Base-by-base conservation (phyloP, 116 monocot genomes). In the Trichopus zeylanicus region DNA sequence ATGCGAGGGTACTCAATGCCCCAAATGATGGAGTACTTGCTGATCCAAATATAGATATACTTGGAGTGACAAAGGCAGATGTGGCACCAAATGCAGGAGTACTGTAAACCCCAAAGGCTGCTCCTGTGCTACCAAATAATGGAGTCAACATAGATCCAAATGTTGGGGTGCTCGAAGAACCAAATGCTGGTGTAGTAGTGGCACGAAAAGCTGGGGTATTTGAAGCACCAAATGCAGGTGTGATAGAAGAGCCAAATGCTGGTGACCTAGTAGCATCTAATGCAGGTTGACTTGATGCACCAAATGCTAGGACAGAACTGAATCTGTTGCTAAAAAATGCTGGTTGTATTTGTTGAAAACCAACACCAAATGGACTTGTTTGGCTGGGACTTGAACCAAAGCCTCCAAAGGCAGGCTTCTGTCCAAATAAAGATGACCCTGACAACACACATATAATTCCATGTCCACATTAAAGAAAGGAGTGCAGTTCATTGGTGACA, bases 341-440 rank as follows among this genome's bases (percentile, higher is more conserved):
- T 46, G 92, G 78, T 39, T 99, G 98, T 52, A 92, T 66, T 67
- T 99, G 97, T 64, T 90, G 88, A 63, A 92, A 82, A 61, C 80
- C 64, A 66, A 85, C 70, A 7, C 97, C 88, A 78, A 99, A 99
- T 55, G 91, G 87, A 61, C 74, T 79, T 46, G 97, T 66, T 57
- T 91, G 97, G 22, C 67, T 68, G 53, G 91, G 39, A 42, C 84
- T 81, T 28, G 97, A 97, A n/a, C 87, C 91, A 81, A 95, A 95
- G 19, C 75, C 85, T 57, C 91, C 91, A 74, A 92, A 91, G 4
- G 85, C 64, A 38, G 85, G 92, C 64, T 92, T 99, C 63, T 92
- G 92, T 31, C 92, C 98, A 68, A 99, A 92, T 26, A 78, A 38
- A 65, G 87, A 91, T 15, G 42, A 42, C n/a, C 42, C 42, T 42